Evolutionary conservation across 2,329 filamentous ascomycete species (phyloP).

Genomic region (Ceratocystis papillata): DNA sequence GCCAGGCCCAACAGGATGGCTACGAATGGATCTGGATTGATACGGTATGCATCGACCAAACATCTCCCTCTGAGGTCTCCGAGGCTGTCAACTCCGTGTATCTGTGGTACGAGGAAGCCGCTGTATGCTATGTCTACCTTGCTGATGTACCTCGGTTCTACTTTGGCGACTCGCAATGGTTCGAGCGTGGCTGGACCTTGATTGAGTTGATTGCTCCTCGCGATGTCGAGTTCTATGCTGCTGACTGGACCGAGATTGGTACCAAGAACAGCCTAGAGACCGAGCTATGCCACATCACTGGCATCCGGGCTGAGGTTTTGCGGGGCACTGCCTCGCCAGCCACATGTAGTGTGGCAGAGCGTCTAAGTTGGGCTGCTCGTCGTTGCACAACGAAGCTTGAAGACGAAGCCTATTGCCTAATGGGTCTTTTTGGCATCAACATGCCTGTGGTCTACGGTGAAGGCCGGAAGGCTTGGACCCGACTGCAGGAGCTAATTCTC

Average conservation of each 20-base stretch:
- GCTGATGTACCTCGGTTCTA: constrained; percentile 26
- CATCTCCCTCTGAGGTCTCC: constrained; percentile 27
- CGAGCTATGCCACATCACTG: constrained; percentile 26
- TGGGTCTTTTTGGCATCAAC: constrained; percentile 30
- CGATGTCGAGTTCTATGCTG: constrained; percentile 29
- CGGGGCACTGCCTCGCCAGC: constrained; percentile 15
- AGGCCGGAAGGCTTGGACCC: constrained; percentile 30
- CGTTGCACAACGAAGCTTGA: constrained; percentile 29
- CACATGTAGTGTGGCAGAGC: constrained; percentile 24
- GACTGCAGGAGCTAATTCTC: constrained; percentile 33
- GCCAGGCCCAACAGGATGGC: constrained; percentile 26
- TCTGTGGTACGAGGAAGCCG: constrained; percentile 27
- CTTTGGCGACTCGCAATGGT: constrained; percentile 27
- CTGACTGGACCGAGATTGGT: constrained; percentile 28
- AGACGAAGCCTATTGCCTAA: constrained; percentile 30
- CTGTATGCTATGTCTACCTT: constrained; percentile 29
- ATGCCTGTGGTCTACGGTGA: constrained; percentile 30
- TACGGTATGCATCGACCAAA: constrained; percentile 30
- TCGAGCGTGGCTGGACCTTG: constrained; percentile 29
- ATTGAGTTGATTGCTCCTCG: constrained; percentile 31
- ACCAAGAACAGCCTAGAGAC: constrained; percentile 26
- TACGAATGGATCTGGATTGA: constrained; percentile 29
- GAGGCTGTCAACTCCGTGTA: constrained; percentile 30
- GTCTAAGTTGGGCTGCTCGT: constrained; percentile 29
- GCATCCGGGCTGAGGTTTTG: constrained; percentile 27